Percentiles rank a stretch among this genome's conserved stretches.
phyloP scores from a whole-genome alignment of 768 basidiomycete species.

The Pleurotus ostreatus region DNA sequence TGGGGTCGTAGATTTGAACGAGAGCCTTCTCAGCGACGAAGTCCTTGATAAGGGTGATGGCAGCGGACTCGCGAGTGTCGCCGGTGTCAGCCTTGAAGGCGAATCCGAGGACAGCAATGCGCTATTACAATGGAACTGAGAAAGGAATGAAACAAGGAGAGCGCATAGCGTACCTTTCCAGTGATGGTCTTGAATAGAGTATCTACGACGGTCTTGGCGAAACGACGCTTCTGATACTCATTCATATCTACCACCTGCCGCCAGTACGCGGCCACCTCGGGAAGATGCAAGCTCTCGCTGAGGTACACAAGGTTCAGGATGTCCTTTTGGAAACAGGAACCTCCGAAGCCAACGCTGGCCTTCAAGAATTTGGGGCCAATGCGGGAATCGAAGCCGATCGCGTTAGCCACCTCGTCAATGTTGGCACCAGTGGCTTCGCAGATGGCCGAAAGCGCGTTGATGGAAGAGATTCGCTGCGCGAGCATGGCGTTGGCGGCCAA shows the following conservation, averaged over 20 bases:
- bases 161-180: slow-evolving; percentile 63
- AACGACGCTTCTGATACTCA: slow-evolving; percentile 95
- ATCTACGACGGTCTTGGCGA: slow-evolving; percentile 94
- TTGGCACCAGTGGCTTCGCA: slow-evolving; percentile 99
- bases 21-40: slow-evolving; percentile 88
- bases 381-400: slow-evolving; percentile 90
- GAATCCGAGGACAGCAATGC: slow-evolving; percentile 95
- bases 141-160: slow-evolving; percentile 6
- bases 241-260: slow-evolving; percentile 96
- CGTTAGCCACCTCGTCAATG: slow-evolving; percentile 95
- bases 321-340: slow-evolving; percentile 99
- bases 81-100: slow-evolving; percentile 99
- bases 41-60: slow-evolving; percentile 91
- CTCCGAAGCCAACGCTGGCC: slow-evolving; percentile 94
- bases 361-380: slow-evolving; percentile 95
- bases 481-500: slow-evolving; percentile 99
- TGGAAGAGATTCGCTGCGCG: slow-evolving; percentile 96
- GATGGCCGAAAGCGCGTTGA: slow-evolving; percentile 97
- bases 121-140: slow-evolving; percentile 32
- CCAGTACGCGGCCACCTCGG: slow-evolving; percentile 98
- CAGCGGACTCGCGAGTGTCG: slow-evolving; percentile 95
- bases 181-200: slow-evolving; percentile 98
- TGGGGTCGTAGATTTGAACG: slow-evolving; percentile 89
- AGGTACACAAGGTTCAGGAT: slow-evolving; percentile 99
- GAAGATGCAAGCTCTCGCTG: slow-evolving; percentile 89